A percentile compares a stretch with the other conserved stretches of the same genome.
Evolutionary conservation across 495 filamentous ascomycete species (phyloP).

Genomic region (Penicillium argentinense): DNA sequence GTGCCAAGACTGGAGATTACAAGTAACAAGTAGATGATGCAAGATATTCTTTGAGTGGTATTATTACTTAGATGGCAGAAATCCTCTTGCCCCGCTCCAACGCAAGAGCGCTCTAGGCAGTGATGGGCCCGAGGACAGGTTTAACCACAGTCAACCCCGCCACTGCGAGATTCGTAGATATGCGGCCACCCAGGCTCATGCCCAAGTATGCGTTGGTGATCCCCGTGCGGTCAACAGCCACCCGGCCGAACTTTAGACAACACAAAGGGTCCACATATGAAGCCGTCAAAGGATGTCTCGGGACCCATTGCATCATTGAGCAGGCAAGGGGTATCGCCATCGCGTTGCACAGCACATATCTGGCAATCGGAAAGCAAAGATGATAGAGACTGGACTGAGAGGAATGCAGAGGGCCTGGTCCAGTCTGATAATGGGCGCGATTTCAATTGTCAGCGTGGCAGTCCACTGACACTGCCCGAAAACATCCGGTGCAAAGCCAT

Average conservation of each 20-base stretch:
- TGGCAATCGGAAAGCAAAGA: conserved; percentile 2
- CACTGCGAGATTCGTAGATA: too few relatives aligned
- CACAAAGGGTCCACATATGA: conserved; percentile 5
- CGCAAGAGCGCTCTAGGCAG: too few relatives aligned
- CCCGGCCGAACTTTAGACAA: conserved; percentile 11
- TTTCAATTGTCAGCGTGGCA: too few relatives aligned
- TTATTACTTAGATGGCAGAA: neutral
- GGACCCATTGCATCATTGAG: conserved; percentile 7
- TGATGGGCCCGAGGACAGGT: too few relatives aligned
- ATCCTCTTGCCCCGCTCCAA: neutral
- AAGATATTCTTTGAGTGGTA: neutral
- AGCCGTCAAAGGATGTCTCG: neutral
- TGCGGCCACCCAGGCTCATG: conserved; percentile 3
- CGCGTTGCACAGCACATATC: conserved; percentile 3
- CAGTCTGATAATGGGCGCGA: neutral
- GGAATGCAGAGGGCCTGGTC: neutral
- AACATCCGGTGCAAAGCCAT: neutral
- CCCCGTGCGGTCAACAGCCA: conserved; percentile 8
- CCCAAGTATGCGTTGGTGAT: conserved; percentile 5
- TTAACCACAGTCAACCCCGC: too few relatives aligned
- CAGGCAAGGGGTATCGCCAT: neutral
- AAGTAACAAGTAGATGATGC: neutral
- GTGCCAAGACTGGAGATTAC: neutral
- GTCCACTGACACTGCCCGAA: too few relatives aligned
- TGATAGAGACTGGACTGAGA: neutral